Percentiles rank a stretch among this genome's conserved stretches.
These are phyloP conservation scores for Glycine latifolia DNA, from an alignment of 306 rosid genomes.

Conservation along the genomic window DNA sequence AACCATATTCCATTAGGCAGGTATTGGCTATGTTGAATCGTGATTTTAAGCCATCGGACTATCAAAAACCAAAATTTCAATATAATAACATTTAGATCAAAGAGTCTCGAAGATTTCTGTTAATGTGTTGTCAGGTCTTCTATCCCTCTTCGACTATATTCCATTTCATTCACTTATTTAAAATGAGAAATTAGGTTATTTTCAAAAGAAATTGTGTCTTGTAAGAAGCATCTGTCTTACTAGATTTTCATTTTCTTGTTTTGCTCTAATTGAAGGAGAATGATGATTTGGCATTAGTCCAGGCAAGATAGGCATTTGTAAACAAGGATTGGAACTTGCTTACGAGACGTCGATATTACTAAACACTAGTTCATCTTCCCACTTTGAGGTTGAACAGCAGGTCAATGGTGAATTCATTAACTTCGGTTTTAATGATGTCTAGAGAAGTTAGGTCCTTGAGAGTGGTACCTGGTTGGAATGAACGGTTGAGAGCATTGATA, in stretches of 20 bases:
- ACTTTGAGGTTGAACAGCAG: too few relatives aligned
- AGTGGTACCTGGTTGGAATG: too few relatives aligned
- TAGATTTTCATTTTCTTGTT: too few relatives aligned
- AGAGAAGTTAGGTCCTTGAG: too few relatives aligned
- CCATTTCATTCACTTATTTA: not conserved
- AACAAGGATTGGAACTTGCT: constrained; percentile 4
- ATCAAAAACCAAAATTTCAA: not conserved
- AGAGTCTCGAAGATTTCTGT: not conserved
- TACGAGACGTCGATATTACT: not conserved
- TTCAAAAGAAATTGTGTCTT: not conserved
- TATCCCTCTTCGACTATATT: not conserved
- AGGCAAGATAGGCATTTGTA: not conserved
- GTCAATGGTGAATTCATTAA: too few relatives aligned
- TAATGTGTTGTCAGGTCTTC: not conserved
- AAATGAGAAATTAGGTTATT: not conserved
- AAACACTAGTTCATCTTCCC: not conserved
- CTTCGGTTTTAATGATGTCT: too few relatives aligned
- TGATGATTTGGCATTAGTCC: constrained; percentile 12
- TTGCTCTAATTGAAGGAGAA: not conserved
- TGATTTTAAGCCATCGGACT: not conserved
- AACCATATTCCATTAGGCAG: not conserved
- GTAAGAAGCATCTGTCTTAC: too few relatives aligned
- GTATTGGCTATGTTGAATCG: not conserved
- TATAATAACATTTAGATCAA: too few relatives aligned
- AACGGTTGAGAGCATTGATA: too few relatives aligned